These are phyloP conservation scores for Yamadazyma pseudoaaseri DNA, from an alignment of 1,139 yeast genomes.

Conservation along the genomic window DNA sequence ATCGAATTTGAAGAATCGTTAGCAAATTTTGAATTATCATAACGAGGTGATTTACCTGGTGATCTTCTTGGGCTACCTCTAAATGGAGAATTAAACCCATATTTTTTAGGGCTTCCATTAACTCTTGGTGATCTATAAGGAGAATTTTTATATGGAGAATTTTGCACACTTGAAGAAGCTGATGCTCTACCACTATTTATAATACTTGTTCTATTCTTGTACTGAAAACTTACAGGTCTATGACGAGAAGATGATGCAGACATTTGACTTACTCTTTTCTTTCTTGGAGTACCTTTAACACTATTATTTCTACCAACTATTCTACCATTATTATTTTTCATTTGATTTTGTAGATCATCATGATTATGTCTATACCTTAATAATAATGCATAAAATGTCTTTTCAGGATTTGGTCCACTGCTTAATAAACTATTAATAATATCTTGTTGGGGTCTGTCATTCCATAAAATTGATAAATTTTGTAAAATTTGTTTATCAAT, in stretches of 20 bases:
- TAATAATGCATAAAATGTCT: conserved; percentile 70
- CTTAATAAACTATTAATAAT: conserved; percentile 54
- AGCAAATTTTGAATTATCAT: conserved; percentile 3
- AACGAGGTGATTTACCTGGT: conserved; percentile 16
- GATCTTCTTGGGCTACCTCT: conserved; percentile 24
- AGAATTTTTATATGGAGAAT: conserved; percentile 26
- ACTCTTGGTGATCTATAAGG: conserved; percentile 25
- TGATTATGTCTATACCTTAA: conserved; percentile 54
- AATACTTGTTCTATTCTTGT: conserved; percentile 28
- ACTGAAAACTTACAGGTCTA: conserved; percentile 57
- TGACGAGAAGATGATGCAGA: conserved; percentile 55
- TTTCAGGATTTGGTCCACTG: conserved; percentile 66
- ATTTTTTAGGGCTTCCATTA: conserved; percentile 19
- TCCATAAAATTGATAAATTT: conserved; percentile 73
- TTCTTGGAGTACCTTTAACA: conserved; percentile 28
- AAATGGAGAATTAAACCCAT: conserved; percentile 16
- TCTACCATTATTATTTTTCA: conserved; percentile 20
- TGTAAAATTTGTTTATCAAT: conserved; percentile 65
- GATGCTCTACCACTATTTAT: conserved; percentile 25
- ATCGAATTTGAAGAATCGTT: conserved; percentile 12
- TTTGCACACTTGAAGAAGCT: conserved; percentile 33
- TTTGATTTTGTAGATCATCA: conserved; percentile 21
- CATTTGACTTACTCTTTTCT: conserved; percentile 48
- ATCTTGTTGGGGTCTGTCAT: conserved; percentile 59
- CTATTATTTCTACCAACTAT: conserved; percentile 16